Evolutionary conservation across 1,284 basidiomycete species (phyloP).

Genomic region (Ganoderma sp.): DNA sequence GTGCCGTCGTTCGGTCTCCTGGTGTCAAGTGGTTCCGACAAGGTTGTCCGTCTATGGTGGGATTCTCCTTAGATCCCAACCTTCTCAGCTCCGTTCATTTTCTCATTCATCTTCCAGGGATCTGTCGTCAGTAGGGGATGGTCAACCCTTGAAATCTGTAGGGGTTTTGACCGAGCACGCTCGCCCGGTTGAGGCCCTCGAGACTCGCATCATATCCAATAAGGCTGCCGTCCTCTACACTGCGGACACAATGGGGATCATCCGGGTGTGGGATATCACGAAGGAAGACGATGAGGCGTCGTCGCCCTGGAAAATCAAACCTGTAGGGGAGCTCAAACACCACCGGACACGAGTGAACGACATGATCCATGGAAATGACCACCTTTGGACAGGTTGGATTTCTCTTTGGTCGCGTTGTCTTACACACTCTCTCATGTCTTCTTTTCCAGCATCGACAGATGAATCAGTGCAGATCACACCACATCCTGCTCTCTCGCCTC

Average conservation of each 20-base stretch:
- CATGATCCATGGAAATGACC: slow-evolving; percentile 64
- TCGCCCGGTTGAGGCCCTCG: slow-evolving; percentile 71
- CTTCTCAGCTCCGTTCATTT: slow-evolving; percentile 1
- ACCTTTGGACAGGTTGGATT: slow-evolving; percentile 82
- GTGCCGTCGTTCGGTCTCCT: slow-evolving; percentile 70
- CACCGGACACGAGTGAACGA: slow-evolving; percentile 86
- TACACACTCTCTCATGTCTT: not conserved
- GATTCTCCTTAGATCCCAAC: slow-evolving; percentile 20
- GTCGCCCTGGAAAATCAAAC: slow-evolving; percentile 58
- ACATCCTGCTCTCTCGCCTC: slow-evolving; percentile 39
- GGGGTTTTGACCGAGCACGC: slow-evolving; percentile 78
- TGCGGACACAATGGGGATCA: slow-evolving; percentile 85
- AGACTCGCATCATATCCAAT: slow-evolving; percentile 52
- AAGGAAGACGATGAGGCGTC: slow-evolving; percentile 48
- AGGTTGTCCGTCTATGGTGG: slow-evolving; percentile 87
- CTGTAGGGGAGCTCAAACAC: slow-evolving; percentile 65
- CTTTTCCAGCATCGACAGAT: slow-evolving; percentile 78
- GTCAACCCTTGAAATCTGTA: slow-evolving; percentile 55
- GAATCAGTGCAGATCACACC: slow-evolving; percentile 74
- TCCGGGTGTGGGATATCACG: slow-evolving; percentile 74
- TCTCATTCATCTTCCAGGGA: slow-evolving; percentile 59
- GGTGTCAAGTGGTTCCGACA: slow-evolving; percentile 91
- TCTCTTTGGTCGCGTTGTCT: not conserved
- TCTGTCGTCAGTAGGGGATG: slow-evolving; percentile 50
- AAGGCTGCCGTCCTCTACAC: slow-evolving; percentile 67